These are phyloP conservation scores for Phytomonas serpens DNA, from an alignment of 208 protist genomes.

Conservation along the genomic window DNA sequence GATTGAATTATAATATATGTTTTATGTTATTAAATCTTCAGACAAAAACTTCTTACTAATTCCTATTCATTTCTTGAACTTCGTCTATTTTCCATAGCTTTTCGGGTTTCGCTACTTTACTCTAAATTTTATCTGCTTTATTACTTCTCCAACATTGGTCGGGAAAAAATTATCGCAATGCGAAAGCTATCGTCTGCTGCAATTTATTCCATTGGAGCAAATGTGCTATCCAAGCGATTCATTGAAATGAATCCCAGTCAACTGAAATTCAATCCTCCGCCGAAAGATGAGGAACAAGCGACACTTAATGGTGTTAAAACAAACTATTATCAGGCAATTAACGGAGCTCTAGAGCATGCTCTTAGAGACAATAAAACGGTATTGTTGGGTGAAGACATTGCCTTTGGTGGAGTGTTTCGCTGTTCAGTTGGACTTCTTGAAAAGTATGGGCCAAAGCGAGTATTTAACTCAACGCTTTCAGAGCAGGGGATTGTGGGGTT, in stretches of 20 bases:
- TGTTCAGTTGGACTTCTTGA: slow-evolving; percentile 80
- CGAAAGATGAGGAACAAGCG: slow-evolving; percentile 23
- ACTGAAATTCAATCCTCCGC: slow-evolving; percentile 22
- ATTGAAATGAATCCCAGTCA: slow-evolving; percentile 24
- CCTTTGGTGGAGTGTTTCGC: slow-evolving; percentile 97
- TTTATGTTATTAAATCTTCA: not conserved
- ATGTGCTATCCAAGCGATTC: slow-evolving; percentile 16
- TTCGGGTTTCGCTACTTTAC: not conserved
- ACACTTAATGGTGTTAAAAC: slow-evolving; percentile 43
- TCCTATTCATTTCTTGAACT: not conserved
- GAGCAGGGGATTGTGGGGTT: slow-evolving; percentile 98
- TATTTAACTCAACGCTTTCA: slow-evolving; percentile 96
- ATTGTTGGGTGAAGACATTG: slow-evolving; percentile 96
- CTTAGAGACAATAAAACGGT: slow-evolving; percentile 77
- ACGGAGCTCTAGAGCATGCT: slow-evolving; percentile 92
- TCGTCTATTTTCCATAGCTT: not conserved
- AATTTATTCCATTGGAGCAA: not conserved
- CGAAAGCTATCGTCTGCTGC: not conserved
- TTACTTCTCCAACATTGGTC: not conserved
- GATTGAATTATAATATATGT: not conserved
- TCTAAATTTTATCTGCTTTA: not conserved
- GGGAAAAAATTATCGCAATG: not conserved
- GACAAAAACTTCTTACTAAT: not conserved
- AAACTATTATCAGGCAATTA: slow-evolving; percentile 94
- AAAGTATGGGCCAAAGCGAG: slow-evolving; percentile 83